These are phyloP conservation scores for Fragaria ananassa DNA, from an alignment of 306 rosid species.

Conservation along the genomic window DNA sequence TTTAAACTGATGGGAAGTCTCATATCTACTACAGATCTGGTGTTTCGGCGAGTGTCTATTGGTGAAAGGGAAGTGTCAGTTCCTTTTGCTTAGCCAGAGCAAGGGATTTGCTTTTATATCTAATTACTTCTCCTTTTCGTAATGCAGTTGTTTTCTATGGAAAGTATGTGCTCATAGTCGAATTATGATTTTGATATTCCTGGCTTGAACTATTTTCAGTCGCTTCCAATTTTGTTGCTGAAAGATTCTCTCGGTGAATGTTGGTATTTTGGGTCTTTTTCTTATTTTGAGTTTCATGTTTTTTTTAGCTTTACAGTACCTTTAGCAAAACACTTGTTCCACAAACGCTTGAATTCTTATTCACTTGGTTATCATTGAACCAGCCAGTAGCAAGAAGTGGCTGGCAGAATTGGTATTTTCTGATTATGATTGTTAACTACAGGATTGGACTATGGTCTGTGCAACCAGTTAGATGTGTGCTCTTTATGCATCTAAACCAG, in stretches of 20 bases:
- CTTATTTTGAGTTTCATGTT: conserved; percentile 23
- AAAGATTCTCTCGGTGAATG: conserved; percentile 6
- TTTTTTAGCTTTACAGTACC: conserved; percentile 20
- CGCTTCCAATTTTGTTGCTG: conserved; percentile 13
- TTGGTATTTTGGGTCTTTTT: conserved; percentile 17
- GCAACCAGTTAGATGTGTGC: conserved; percentile 28
- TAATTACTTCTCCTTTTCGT: conserved; percentile 23
- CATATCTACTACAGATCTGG: conserved; percentile 51
- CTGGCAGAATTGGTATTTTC: conserved; percentile 41
- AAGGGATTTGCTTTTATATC: conserved; percentile 20
- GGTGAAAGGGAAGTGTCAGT: conserved; percentile 51
- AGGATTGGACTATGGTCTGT: conserved; percentile 46
- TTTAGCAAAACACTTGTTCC: conserved; percentile 22
- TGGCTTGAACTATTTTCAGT: conserved; percentile 6
- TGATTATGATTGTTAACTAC: conserved; percentile 43
- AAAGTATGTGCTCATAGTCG: conserved; percentile 12
- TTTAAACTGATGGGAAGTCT: conserved; percentile 45
- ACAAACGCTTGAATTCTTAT: conserved; percentile 27
- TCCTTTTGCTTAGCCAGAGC: conserved; percentile 35
- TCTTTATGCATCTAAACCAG: conserved; percentile 11
- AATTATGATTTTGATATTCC: conserved; percentile 26
- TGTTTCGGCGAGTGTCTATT: conserved; percentile 41
- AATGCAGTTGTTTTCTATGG: conserved; percentile 27
- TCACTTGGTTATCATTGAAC: conserved; percentile 20
- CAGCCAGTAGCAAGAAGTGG: conserved; percentile 17